Evolutionary conservation across 306 rosid genomes (phyloP).

Genomic region (Styphnolobium japonicum): DNA sequence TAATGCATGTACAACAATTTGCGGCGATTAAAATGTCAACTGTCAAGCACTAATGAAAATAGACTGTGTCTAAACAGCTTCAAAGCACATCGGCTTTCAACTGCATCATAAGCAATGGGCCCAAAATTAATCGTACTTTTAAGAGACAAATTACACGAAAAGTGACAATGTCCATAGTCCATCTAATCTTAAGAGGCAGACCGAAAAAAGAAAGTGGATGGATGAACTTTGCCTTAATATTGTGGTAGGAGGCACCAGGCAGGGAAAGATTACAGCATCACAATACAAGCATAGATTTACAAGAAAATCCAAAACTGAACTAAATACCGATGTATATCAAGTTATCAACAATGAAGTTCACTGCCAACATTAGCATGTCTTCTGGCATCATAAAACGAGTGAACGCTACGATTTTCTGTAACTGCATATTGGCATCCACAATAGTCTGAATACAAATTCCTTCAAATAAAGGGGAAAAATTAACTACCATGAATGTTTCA

Average conservation of each 20-base stretch:
- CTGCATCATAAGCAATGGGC: neutral
- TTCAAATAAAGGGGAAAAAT: slow-evolving; percentile 16
- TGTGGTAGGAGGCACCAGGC: neutral
- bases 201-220: neutral
- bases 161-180: neutral
- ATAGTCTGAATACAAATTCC: slow-evolving; percentile 23
- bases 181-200: neutral
- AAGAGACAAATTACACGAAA: neutral
- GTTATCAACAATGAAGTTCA: slow-evolving; percentile 30
- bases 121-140: neutral
- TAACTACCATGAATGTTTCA: slow-evolving; percentile 41
- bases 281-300: slow-evolving; percentile 15
- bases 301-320: slow-evolving; percentile 25
- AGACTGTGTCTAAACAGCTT: neutral
- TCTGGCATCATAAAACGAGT: slow-evolving; percentile 8
- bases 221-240: neutral
- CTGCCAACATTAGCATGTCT: slow-evolving; percentile 24
- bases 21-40: too few species aligned
- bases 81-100: neutral
- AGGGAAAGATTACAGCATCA: slow-evolving; percentile 4
- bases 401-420: slow-evolving; percentile 32
- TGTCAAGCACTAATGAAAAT: neutral
- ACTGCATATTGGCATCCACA: slow-evolving; percentile 36
- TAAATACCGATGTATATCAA: slow-evolving; percentile 22
- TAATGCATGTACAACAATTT: too few species aligned